Evolutionary conservation across 495 filamentous ascomycete genomes (phyloP).

Genomic region (Tuber borchii): DNA sequence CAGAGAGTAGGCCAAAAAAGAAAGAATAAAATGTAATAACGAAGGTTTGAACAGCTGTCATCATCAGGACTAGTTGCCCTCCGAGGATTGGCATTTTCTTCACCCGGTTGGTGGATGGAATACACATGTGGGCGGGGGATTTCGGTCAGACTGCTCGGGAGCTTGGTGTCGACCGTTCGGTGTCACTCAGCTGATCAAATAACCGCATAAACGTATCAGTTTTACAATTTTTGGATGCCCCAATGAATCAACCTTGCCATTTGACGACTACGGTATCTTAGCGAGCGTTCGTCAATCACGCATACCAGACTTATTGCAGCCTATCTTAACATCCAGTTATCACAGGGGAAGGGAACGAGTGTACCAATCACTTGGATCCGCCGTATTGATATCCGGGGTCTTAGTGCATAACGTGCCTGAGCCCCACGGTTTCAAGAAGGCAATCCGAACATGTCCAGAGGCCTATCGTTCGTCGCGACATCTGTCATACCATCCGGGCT

Average conservation of each 20-base stretch:
- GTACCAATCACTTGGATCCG: not conserved
- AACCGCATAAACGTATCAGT: not conserved
- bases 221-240: not conserved
- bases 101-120: not conserved
- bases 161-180: slow-evolving; percentile 1
- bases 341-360: not conserved
- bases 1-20: slow-evolving; percentile 1
- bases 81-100: slow-evolving; percentile 1
- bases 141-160: not conserved
- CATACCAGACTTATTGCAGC: slow-evolving; percentile 2
- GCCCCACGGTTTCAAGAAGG: slow-evolving; percentile 1
- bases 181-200: slow-evolving; percentile 7
- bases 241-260: slow-evolving; percentile 5
- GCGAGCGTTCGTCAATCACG: slow-evolving; percentile 5
- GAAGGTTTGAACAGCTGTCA: slow-evolving; percentile 1
- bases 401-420: slow-evolving; percentile 6
- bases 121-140: slow-evolving; percentile 3
- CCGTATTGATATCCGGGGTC: slow-evolving; percentile 13
- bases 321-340: not conserved
- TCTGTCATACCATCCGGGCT: slow-evolving; percentile 1
- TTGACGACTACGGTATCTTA: not conserved
- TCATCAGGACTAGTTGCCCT: not conserved
- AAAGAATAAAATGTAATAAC: slow-evolving; percentile 6
- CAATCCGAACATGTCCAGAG: not conserved
- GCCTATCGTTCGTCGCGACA: not conserved